Evolutionary conservation across 495 filamentous ascomycete species (phyloP).

Genomic region (Neurospora tetraspora): DNA sequence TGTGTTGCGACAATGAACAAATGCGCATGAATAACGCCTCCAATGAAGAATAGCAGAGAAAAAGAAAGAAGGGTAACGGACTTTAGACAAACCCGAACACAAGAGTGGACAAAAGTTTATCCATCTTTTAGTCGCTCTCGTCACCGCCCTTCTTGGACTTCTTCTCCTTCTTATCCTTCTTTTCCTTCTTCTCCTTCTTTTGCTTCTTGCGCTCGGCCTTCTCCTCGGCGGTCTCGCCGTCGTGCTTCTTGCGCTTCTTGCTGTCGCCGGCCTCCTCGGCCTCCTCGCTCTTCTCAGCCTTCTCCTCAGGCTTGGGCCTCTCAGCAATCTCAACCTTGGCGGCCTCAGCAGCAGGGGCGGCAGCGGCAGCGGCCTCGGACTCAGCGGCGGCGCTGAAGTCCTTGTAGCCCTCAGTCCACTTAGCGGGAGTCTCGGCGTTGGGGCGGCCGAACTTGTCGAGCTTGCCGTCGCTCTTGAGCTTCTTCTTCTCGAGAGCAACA

Average conservation of each 20-base stretch:
- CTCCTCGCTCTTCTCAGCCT: conserved; percentile 25
- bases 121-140: conserved; percentile 25
- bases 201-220: conserved; percentile 63
- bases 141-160: conserved; percentile 47
- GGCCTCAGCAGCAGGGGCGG: conserved; percentile 22
- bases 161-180: conserved; percentile 45
- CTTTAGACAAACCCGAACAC: background rate
- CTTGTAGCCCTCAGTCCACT: conserved; percentile 84
- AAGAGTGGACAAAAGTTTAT: background rate
- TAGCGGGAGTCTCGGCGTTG: conserved; percentile 83
- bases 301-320: conserved; percentile 27
- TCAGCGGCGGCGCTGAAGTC: conserved; percentile 56
- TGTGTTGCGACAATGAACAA: background rate
- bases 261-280: conserved; percentile 24
- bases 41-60: background rate
- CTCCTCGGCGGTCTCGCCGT: conserved; percentile 69
- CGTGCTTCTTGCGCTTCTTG: conserved; percentile 79
- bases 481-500: conserved; percentile 90
- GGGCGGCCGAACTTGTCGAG: conserved; percentile 91
- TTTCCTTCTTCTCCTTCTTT: conserved; percentile 65
- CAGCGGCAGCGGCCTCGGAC: conserved; percentile 22
- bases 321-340: conserved; percentile 11
- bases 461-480: conserved; percentile 95
- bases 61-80: background rate
- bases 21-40: background rate